Base-by-base conservation (phyloP, 2,329 filamentous ascomycete genomes). In the Colletotrichum agaves region DNA sequence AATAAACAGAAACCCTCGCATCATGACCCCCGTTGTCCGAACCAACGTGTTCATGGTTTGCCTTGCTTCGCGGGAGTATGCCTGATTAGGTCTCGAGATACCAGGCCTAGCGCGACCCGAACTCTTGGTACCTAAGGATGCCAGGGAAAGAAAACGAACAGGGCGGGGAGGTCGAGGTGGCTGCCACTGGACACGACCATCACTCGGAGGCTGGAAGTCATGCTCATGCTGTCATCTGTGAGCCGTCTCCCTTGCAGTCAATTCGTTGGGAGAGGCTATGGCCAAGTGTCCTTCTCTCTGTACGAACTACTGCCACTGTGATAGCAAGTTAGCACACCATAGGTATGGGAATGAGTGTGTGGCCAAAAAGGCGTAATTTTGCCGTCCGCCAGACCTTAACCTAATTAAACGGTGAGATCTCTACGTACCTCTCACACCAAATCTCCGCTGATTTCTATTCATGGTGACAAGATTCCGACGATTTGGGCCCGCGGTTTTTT, bases 401-500 rank as follows among this genome's bases (percentile, higher is more conserved):
- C n/a, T n/a, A n/a, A n/a, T n/a, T n/a, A 27, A 27, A 27, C 6
- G 27, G 27, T 27, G 27, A 27, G 6, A 27, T 27, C 27, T 27
- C 27, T 37, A 15, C 37, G 37, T 56, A 41, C 10, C 33, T 31
- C 12, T 33, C 52, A 5, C 37, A 27, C 55, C 27, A 47, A 44
- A 46, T 58, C 23, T 35, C 55, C 55, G 39, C 41, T 35, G 10
- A 35, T 13, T 55, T 56, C 41, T 61, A 27, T 61, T 61, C 66
- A 46, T 43, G 35, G 41, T 8, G 17, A 39, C 31, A 8, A 13
- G n/a, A 43, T 57, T 62, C 59, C 55, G 44, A 61, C 31, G 43
- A 61, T 43, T 37, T 57, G 60, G 64, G 35, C 64, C 33, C 35
- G 55, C 64, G 49, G 41, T 37, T 61, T 33, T 43, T 61, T 19